phyloP scores from a whole-genome alignment of 2,329 filamentous ascomycete genomes.

The Aspergillus cejpii region DNA sequence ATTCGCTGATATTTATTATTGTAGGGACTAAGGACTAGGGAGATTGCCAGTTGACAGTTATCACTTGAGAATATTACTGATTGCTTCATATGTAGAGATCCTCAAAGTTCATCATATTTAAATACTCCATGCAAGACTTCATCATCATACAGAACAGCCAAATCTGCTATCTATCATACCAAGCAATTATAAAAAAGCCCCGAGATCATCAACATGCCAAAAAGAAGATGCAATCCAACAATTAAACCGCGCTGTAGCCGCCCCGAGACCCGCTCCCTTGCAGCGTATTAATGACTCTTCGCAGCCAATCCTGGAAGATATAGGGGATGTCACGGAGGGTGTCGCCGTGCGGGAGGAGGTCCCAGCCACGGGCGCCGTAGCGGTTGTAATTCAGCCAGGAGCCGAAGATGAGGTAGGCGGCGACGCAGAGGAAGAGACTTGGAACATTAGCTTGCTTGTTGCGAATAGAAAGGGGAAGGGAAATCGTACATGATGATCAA shows the following conservation, averaged over 20 bases:
- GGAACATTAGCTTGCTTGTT: constrained; percentile 1
- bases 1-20: too few relatives aligned
- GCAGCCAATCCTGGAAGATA: constrained; percentile 78
- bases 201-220: too few relatives aligned
- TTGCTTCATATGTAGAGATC: too few relatives aligned
- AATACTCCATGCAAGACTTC: too few relatives aligned
- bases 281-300: constrained; percentile 72
- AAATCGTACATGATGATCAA: constrained; percentile 76
- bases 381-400: constrained; percentile 99
- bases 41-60: constrained; percentile 8
- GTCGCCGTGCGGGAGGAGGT: constrained; percentile 86
- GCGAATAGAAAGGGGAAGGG: constrained; percentile 1
- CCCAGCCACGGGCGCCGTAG: constrained; percentile 91
- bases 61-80: too few relatives aligned
- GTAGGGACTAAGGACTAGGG: too few relatives aligned
- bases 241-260: constrained; percentile 86
- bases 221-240: background rate
- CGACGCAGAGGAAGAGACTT: constrained; percentile 75
- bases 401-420: constrained; percentile 91
- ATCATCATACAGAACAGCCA: background rate
- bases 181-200: too few relatives aligned
- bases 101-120: too few relatives aligned
- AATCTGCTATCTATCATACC: background rate
- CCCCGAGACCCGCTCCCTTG: constrained; percentile 78
- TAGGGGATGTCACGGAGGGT: constrained; percentile 89